Base-by-base conservation (phyloP, 805 yeast species). In the Monosporozyma servazzii region DNA sequence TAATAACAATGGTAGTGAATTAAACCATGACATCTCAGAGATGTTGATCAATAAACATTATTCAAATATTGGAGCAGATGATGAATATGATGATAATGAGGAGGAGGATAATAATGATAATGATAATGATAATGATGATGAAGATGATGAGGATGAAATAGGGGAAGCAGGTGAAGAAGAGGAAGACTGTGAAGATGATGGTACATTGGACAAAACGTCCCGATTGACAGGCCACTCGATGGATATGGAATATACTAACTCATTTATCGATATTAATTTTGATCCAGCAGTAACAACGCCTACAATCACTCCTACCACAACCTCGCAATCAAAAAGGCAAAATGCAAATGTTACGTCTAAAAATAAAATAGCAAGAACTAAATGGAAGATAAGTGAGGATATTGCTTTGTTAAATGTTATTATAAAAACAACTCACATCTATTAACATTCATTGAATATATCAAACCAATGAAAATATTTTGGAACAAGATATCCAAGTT, bases 401-500 rank as follows among this genome's bases (percentile, higher is more conserved):
- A 42, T 58, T 25, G 59, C 62, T 13, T 55, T 62, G 31, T 41
- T 62, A 31, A 53, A 51, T 15, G 54, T 58, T 7, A 37, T 61
- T 23, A 41, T 62, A 33, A 47, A 33, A 47, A 50, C 10, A 50
- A 61, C 48, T 50, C 63, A 10, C 55, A 60, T 21, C 42, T 62
- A 29, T 47, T 62, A 21, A 58, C 58, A 8, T 58, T 49, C 48
- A 57, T 60, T 9, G 65, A 62, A 50, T 62, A 56, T 51, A 60
- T 56, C 49, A 62, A 62, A 53, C 65, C 65, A 10, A 62, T 62
- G 65, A 62, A 62, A 42, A 60, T 59, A 30, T 63, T 59, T 49
- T 62, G 67, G 66, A 55, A 56, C 9, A 55, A 54, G 25, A 54
- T 62, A n/a, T 59, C 64, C 15, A 49, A 53, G 18, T 54, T 57